Evolutionary conservation across 441 rosid species (phyloP), one percentile per base, ranked within the genome.

Genomic region (Aquilaria agallochum): DNA sequence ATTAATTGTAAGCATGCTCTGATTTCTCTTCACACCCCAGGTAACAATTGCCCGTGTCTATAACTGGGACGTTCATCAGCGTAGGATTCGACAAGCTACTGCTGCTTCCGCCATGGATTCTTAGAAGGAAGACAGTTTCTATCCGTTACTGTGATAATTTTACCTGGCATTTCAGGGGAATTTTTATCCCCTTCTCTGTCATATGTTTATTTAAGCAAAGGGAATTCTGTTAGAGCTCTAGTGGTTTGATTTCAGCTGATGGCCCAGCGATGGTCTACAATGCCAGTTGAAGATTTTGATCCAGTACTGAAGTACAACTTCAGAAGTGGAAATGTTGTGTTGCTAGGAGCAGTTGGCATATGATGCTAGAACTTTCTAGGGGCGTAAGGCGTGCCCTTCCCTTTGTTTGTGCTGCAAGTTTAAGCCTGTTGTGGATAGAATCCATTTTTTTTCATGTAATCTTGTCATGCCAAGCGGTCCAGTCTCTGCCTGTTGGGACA

Each of bases 1-100:
- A 50, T 2, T 33, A 33, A 33, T 36, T 46, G 11, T 31, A 45
- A 44, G 20, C 14, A 6, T 40, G 30, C 36, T 7, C 50, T 33
- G 13, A 5, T 30, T 30, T 30, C 47, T 20, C 53, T 13, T 48
- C 45, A 27, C 57, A 67, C 63, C 36, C 30, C 82, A 90, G 97
- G 96, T 90, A 20, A 87, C 93, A 0, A 75, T 87, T 36, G 92
- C 96, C 9, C 89, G 92, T 40, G 78, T 92, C 56, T 84, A 92
- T 74, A 88, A 89, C 72, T 92, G 90, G 86, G 97, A 88, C 70
- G 92, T 93, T 72, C 95, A 85, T 70, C 97, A 88, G 68, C 83
- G 90, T 60, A 83, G 91, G 68, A 72, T 77, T 65, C 79, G 78
- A 64, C 88, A 85, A 73, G 78, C 78, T 67, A 55, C 76, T 8